Evolutionary conservation across 441 rosid species (phyloP), one percentile per base, ranked within the genome.

Genomic region (Syzygium malaccense): DNA sequence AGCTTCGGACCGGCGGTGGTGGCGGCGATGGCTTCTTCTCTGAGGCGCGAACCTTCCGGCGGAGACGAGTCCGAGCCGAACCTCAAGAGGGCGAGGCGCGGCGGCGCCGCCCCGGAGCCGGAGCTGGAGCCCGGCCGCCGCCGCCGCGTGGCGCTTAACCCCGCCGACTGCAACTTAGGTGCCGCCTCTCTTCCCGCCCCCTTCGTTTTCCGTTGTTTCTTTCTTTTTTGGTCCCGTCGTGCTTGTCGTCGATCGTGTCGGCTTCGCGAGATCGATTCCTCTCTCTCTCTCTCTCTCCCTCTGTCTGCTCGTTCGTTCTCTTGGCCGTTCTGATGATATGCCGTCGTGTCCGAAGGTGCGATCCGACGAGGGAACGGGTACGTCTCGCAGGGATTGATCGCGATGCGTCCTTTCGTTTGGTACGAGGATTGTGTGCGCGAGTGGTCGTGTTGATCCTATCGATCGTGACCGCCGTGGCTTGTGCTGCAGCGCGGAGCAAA

Each of bases 101-200:
- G 64, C 49, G 66, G 14, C 45, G 71, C 15, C 86, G 28, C 83
- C 37, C 54, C 86, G 12, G 83, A 48, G 51, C 30, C 79, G 13
- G 57, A 17, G 85, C 64, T 41, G 18, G n/a, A 75, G 87, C 89
- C 87, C 37, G 18, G 0, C 66, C 5, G 5, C 60, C 30, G 4
- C 68, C 75, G 5, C 85, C 90, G 88, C 10, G 89, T 89, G 85
- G 89, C 89, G 60, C 92, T 93, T 88, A 92, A 91, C 88, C 88
- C 88, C 45, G 90, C 90, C 19, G 91, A 90, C 53, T 93, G 93
- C 90, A 56, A 55, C 90, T 90, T 89, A 85, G 91, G 93, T 91
- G 32, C 55, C 7, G 64, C 26, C 45, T 9, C 4, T 26, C 18
- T 58, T 23, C 17, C 15, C 5, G 10, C 14, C 54, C 33, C 9